These are phyloP conservation scores for Centaurea solstitialis DNA, from an alignment of 129 eudicot species.

Conservation along the genomic window DNA sequence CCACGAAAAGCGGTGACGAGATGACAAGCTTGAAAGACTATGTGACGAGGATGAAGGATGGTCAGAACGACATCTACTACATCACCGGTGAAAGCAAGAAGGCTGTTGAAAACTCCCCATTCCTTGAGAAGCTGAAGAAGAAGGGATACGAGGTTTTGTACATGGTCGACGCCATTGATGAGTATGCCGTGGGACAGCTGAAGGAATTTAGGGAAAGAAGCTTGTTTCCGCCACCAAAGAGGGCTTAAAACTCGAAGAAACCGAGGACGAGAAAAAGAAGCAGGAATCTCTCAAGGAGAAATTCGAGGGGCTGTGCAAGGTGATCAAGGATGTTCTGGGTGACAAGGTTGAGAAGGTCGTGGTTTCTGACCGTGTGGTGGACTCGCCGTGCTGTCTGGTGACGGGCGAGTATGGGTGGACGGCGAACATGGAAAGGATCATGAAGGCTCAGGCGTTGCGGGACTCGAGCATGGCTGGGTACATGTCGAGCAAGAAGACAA, in stretches of 20 bases:
- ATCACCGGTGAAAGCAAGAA: constrained; percentile 86
- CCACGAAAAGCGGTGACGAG: constrained; percentile 80
- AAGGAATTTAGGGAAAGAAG: constrained; percentile 50
- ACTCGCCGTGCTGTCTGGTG: constrained; percentile 81
- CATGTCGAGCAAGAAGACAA: constrained; percentile 78
- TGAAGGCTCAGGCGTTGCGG: constrained; percentile 82
- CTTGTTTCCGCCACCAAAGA: constrained; percentile 64
- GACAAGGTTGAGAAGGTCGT: constrained; percentile 73
- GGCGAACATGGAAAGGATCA: constrained; percentile 82
- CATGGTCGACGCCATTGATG: constrained; percentile 86
- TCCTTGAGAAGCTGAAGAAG: constrained; percentile 77
- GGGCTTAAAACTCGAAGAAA: constrained; percentile 71
- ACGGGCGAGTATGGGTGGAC: constrained; percentile 88
- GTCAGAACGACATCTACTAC: constrained; percentile 66
- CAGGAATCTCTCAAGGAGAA: constrained; percentile 55
- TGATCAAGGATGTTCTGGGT: constrained; percentile 66
- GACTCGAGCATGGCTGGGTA: constrained; percentile 86
- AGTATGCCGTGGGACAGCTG: constrained; percentile 69
- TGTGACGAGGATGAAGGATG: constrained; percentile 80
- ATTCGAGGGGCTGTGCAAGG: constrained; percentile 74
- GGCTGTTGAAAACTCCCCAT: constrained; percentile 82
- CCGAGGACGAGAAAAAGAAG: constrained; percentile 65
- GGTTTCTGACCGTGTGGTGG: constrained; percentile 79
- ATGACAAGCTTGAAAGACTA: constrained; percentile 79
- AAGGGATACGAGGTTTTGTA: constrained; percentile 68